These are phyloP conservation scores for Elasticomyces elasticus DNA, from an alignment of 495 filamentous ascomycete genomes.

Conservation along the genomic window DNA sequence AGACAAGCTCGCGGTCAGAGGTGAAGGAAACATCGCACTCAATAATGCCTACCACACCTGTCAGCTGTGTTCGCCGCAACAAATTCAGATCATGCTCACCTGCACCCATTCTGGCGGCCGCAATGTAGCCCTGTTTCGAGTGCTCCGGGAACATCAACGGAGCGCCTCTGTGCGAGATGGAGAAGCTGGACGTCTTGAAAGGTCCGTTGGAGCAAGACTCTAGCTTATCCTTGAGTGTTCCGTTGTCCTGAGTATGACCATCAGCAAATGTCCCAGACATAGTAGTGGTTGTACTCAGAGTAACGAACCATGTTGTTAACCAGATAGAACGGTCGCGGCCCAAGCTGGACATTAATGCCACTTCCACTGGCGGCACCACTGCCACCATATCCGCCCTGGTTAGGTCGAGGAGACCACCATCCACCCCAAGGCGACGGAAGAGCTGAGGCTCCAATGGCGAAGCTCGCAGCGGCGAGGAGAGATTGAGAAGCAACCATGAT, in stretches of 20 bases:
- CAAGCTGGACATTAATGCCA: conserved; percentile 59
- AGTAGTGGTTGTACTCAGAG: no score
- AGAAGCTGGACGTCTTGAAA: conserved; percentile 37
- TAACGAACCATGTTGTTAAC: conserved; percentile 53
- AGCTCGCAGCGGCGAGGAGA: no score
- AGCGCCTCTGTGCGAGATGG: conserved; percentile 50
- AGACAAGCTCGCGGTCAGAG: conserved; percentile 49
- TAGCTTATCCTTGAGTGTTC: conserved; percentile 46
- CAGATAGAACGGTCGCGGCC: conserved; percentile 49
- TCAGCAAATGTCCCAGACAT: no score
- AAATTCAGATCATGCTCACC: conserved; percentile 26
- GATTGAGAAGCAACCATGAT: no score
- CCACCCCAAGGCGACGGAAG: not conserved
- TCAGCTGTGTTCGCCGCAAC: not conserved
- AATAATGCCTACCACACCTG: conserved; percentile 31
- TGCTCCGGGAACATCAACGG: conserved; percentile 55
- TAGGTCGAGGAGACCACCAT: not conserved
- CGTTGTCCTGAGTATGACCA: no score
- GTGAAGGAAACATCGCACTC: conserved; percentile 59
- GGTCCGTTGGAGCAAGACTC: conserved; percentile 42
- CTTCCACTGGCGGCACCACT: conserved; percentile 32
- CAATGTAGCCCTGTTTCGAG: conserved; percentile 41
- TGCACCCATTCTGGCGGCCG: conserved; percentile 51
- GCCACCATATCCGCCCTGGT: not conserved
- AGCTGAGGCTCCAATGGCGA: not conserved